A percentile compares a stretch with the other conserved stretches of the same genome.
These are phyloP conservation scores for Metschnikowia koreensis DNA, from an alignment of 805 yeast species.

Conservation along the genomic window DNA sequence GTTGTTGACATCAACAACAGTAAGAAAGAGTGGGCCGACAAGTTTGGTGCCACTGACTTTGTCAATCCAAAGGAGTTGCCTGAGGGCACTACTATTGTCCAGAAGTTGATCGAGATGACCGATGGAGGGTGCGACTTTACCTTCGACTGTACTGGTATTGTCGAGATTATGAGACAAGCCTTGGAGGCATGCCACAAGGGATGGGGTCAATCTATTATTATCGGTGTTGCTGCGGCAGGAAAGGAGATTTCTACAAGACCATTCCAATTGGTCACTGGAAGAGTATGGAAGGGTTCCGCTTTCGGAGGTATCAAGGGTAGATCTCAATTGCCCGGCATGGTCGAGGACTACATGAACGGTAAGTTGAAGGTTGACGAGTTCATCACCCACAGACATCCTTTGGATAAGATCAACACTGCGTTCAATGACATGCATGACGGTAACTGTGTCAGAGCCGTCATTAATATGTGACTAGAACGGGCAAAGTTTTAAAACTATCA, in stretches of 20 bases:
- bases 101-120: constrained; percentile 79
- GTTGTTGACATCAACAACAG: constrained; percentile 84
- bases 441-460: constrained; percentile 89
- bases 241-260: constrained; percentile 96
- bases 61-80: constrained; percentile 79
- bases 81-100: constrained; percentile 74
- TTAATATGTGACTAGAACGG: constrained; percentile 40
- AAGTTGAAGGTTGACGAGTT: constrained; percentile 88
- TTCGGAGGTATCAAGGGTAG: constrained; percentile 99
- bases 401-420: constrained; percentile 79
- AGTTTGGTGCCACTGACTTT: constrained; percentile 95
- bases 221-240: constrained; percentile 99
- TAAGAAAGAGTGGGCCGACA: constrained; percentile 80
- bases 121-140: constrained; percentile 98
- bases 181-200: constrained; percentile 98
- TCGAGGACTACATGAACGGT: constrained; percentile 80
- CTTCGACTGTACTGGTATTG: constrained; percentile 98
- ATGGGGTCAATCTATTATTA: constrained; percentile 94
- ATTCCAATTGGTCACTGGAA: constrained; percentile 97
- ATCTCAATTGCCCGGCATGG: constrained; percentile 87
- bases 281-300: constrained; percentile 99
- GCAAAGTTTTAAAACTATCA: constrained; percentile 5
- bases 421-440: constrained; percentile 95
- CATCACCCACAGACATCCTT: constrained; percentile 83
- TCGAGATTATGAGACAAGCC: constrained; percentile 91